Conservation (phyloP, 495 filamentous ascomycete species). For the Clavariopsis aquatica region DNA sequence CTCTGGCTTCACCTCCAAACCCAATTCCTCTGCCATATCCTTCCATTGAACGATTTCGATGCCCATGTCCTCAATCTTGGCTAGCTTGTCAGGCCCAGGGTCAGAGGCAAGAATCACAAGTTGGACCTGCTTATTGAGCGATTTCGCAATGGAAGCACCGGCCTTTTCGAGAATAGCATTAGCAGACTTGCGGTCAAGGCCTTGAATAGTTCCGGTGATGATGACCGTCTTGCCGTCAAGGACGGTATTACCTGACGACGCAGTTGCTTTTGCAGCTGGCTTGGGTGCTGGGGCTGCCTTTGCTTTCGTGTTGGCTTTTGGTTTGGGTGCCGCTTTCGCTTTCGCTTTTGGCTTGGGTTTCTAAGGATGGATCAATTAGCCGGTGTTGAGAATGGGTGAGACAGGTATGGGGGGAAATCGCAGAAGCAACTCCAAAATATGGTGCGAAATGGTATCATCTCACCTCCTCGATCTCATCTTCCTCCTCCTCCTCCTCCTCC, state of each 20-base stretch:
- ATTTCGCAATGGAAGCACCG: constrained; percentile 14
- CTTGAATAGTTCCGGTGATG: constrained; percentile 24
- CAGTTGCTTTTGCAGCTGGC: neutral
- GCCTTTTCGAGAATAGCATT: constrained; percentile 21
- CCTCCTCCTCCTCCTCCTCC: too few relatives aligned
- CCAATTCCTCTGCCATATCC: constrained; percentile 22
- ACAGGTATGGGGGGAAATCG: neutral
- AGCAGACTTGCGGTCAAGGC: constrained; percentile 21
- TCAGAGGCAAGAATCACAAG: constrained; percentile 24
- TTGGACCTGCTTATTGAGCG: constrained; percentile 29
- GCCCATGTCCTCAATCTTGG: constrained; percentile 24
- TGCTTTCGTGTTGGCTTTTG: constrained; percentile 27
- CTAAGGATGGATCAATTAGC: constrained; percentile 11
- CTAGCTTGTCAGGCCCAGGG: constrained; percentile 24
- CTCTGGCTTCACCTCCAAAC: constrained; percentile 17
- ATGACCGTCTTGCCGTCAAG: constrained; percentile 26
- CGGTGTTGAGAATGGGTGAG: neutral
- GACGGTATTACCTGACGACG: neutral
- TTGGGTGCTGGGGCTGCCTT: constrained; percentile 28
- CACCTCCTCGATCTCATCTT: constrained; percentile 23
- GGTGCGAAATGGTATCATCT: neutral
- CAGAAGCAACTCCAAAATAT: neutral
- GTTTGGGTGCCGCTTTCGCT: constrained; percentile 13
- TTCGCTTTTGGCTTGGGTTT: constrained; percentile 3
- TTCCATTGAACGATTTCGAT: constrained; percentile 27